Evolutionary conservation across 495 filamentous ascomycete species (phyloP), one percentile per base, ranked within the genome.

Genomic region (Podospora comata): DNA sequence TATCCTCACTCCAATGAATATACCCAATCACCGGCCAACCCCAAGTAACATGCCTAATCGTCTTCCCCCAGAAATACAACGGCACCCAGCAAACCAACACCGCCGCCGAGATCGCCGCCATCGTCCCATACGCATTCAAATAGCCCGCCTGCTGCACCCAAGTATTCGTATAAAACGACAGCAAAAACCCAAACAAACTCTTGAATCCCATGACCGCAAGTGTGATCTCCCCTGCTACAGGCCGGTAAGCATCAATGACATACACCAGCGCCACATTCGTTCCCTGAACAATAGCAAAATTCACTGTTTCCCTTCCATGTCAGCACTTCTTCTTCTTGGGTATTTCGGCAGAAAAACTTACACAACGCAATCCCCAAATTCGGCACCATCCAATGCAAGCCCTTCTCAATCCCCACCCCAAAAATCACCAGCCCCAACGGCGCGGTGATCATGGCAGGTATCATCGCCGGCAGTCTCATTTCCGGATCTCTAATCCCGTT

Each of bases 151-250:
- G 64, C n/a, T 77, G 74, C n/a, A 85, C 81, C 85, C 85, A 86
- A 0, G 82, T 83, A 64, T 86, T 88, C 13, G 84, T 87, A 73
- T 86, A 87, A 62, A 87, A 87, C 2, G 84, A 85, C 27, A 88
- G 76, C 11, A 86, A 77, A 70, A 87, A 87, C n/a, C 84, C 85
- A 71, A 86, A 86, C 13, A 83, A 73, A 27, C 81, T 78, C 73
- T 88, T 87, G 73, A 86, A 87, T 3, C 80, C 83, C 27, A 86
- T 78, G 4, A 83, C 79, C 2, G 82, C 76, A 3, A 87, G 77
- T 6, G 82, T 83, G 27, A 85, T 74, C 64, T 85, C 83, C 16
- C 85, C 85, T 9, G 82, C 83, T 7, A 85, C 78, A 1, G 85
- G 85, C 7, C 85, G 81, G 72, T 87, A 87, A 16, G 79, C 78